Evolutionary conservation across 2,329 filamentous ascomycete species (phyloP), one percentile per base, ranked within the genome.

Genomic region (Aspergillus pseudoglaucus): DNA sequence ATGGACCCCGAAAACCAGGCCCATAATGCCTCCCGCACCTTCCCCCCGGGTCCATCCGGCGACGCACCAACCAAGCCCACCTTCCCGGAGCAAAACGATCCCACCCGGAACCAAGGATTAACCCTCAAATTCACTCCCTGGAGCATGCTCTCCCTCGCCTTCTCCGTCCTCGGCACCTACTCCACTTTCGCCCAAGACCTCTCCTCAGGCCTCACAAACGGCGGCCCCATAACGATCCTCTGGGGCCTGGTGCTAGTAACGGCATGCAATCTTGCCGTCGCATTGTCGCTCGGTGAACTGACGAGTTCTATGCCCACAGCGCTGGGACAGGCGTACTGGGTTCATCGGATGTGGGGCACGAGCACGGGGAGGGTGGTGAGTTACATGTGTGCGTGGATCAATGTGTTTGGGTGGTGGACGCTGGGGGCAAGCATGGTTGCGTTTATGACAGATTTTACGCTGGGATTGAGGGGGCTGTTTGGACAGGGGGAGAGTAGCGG

Each of bases 341-440:
- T 77, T 1, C 69, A 72, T 50, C 66, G 70, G 8, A 62, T 78
- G 44, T 63, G 72, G 68, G 42, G 61, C 48, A 56, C 57, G 12
- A 62, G 60, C 0, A 40, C 55, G 1, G 79, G 77, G 1, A 71
- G 78, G 1, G 77, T 80, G 50, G 56, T 63, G 3, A 78, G 75
- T 1, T 82, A 81, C 55, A 70, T 81, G 63, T 79, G 77, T 53
- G 79, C 78, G 2, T 81, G 77, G 77, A 78, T 81, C 56, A 81
- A 81, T 60, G 79, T 74, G 0, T 80, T 80, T 49, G 79, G 78
- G 10, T 82, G 79, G 79, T 79, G 77, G 71, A 75, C 77, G 0
- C 60, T 81, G 48, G 75, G 75, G 0, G 79, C 78, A 0, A 80
- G 76, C 1, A 75, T 79, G 50, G 70, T 76, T 20, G 78, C 77